Percentiles rank a stretch among this genome's conserved stretches.
phyloP scores from a whole-genome alignment of 345 rosid genomes.

The Chamaenerion angustifolium region DNA sequence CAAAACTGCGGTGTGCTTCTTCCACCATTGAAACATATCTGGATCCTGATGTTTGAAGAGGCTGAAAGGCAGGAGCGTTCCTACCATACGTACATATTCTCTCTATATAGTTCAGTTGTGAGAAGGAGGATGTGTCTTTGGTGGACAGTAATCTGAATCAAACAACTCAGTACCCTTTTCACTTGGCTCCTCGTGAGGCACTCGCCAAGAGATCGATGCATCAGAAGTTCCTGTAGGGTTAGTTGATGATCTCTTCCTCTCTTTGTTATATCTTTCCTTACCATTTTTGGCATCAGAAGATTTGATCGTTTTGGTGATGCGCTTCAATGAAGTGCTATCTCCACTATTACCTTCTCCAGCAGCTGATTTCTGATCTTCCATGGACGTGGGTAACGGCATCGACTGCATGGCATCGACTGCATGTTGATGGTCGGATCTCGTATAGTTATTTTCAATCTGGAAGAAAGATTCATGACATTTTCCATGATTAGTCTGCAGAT shows the following conservation, averaged over 20 bases:
- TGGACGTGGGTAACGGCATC: too few species aligned
- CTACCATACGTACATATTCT: neutral
- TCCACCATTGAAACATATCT: too few species aligned
- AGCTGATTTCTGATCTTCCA: neutral
- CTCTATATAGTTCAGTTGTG: constrained; percentile 5
- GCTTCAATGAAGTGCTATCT: neutral
- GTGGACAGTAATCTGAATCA: constrained; percentile 10
- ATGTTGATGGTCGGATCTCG: neutral
- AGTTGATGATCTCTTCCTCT: neutral
- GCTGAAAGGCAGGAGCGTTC: too few species aligned
- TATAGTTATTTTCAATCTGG: neutral
- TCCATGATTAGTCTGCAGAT: constrained; percentile 9
- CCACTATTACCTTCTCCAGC: neutral
- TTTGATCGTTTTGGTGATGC: constrained; percentile 5
- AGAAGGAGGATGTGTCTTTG: constrained; percentile 15
- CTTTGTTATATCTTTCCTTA: neutral
- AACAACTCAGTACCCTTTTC: constrained; percentile 1
- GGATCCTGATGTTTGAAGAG: too few species aligned
- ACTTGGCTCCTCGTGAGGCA: constrained; percentile 3
- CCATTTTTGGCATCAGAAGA: neutral
- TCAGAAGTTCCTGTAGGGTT: constrained; percentile 4
- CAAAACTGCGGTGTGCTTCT: too few species aligned
- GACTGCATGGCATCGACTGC: neutral
- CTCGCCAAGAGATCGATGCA: constrained; percentile 3
- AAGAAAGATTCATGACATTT: neutral